A percentile compares a stretch with the other conserved stretches of the same genome.
Evolutionary conservation across 2,329 filamentous ascomycete genomes (phyloP).

Genomic region (Chalaropsis ovoidea): DNA sequence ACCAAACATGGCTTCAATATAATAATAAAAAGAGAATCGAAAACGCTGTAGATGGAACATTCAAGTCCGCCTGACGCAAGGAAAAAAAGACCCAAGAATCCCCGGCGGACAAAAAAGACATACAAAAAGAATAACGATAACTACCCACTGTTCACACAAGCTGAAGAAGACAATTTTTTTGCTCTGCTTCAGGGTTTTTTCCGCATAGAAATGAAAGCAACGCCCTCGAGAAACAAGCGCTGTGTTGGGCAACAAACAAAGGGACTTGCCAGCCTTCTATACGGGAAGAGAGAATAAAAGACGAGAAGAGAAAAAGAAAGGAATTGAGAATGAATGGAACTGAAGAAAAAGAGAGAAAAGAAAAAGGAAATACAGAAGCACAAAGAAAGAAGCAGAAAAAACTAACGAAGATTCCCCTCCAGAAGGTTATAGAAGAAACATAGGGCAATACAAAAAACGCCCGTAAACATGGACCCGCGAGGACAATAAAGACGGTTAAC

Average conservation of each 20-base stretch:
- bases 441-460: conserved; percentile 4
- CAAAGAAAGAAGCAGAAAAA: background rate
- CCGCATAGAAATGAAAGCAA: background rate
- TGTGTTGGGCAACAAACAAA: no score
- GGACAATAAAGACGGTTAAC: conserved; percentile 21
- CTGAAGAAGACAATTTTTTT: background rate
- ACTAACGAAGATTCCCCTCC: conserved; percentile 10
- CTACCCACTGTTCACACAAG: background rate
- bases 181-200: background rate
- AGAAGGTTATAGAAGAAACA: conserved; percentile 5
- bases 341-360: background rate
- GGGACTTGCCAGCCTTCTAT: background rate
- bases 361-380: conserved; percentile 6
- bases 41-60: background rate
- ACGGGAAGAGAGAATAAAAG: background rate
- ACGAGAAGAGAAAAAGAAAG: conserved; percentile 6
- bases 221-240: background rate
- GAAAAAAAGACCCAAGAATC: background rate
- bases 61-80: background rate
- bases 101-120: background rate
- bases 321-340: background rate
- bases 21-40: background rate
- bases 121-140: background rate
- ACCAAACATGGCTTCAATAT: background rate
- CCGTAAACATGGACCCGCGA: background rate